A percentile compares a stretch with the other conserved stretches of the same genome.
These are phyloP conservation scores for Calonectria pseudoreteaudii DNA, from an alignment of 2,329 filamentous ascomycete species.

Conservation along the genomic window DNA sequence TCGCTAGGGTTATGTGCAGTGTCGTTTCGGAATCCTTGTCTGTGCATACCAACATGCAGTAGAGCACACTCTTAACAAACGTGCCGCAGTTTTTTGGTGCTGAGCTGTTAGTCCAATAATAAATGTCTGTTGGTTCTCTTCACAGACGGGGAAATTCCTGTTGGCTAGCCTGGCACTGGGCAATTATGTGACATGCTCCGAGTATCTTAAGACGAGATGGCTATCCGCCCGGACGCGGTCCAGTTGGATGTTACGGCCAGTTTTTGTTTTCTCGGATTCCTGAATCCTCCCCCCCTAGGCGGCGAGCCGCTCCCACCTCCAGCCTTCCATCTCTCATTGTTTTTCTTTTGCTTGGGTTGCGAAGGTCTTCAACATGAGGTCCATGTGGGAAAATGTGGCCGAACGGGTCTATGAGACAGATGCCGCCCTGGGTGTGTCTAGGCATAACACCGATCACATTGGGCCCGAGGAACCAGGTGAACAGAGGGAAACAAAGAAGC, in stretches of 20 bases:
- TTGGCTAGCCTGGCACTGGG: neutral
- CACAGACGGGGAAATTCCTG: neutral
- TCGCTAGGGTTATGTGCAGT: constrained; percentile 2
- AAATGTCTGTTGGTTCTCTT: constrained; percentile 9
- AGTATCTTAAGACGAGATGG: neutral
- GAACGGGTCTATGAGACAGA: constrained; percentile 12
- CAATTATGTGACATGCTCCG: neutral
- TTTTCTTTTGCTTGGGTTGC: neutral
- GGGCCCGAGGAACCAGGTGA: neutral
- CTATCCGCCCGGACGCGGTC: neutral
- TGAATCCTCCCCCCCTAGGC: neutral
- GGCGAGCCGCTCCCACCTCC: neutral
- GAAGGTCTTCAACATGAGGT: constrained; percentile 10
- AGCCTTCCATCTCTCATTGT: neutral
- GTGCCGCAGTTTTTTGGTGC: neutral
- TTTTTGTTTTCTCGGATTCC: neutral
- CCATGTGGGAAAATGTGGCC: constrained; percentile 16
- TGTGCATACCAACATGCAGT: constrained; percentile 33
- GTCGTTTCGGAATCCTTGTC: constrained; percentile 32
- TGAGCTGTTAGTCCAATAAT: constrained; percentile 24
- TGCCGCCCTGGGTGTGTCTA: neutral
- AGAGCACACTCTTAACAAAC: constrained; percentile 29
- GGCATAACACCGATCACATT: neutral
- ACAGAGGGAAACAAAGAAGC: neutral
- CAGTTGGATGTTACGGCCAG: neutral